phyloP scores from a whole-genome alignment of 176 grass and related monocot species.

The Thinopyrum elongatum region DNA sequence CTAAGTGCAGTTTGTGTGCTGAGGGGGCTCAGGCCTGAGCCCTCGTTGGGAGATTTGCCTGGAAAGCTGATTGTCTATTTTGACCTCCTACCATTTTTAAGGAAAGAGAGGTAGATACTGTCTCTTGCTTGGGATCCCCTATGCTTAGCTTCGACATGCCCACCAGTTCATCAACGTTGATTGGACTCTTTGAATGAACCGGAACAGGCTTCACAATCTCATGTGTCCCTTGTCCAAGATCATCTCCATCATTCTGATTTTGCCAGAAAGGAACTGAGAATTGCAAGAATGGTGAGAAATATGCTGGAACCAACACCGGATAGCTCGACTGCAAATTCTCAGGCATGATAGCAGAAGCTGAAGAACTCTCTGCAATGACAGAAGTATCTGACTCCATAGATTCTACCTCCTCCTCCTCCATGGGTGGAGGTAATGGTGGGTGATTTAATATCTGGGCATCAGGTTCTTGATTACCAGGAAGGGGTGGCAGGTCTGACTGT shows the following conservation, averaged over 20 bases:
- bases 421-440: conserved; percentile 40
- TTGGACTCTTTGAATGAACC: conserved; percentile 73
- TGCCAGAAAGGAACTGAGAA: conserved; percentile 79
- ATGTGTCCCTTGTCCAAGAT: conserved; percentile 56
- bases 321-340: conserved; percentile 67
- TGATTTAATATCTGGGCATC: conserved; percentile 61
- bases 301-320: conserved; percentile 72
- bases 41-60: conserved; percentile 79
- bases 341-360: conserved; percentile 31
- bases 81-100: conserved; percentile 70
- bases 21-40: conserved; percentile 66
- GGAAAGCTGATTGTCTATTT: conserved; percentile 91
- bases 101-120: conserved; percentile 65
- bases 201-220: conserved; percentile 90
- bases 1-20: conserved; percentile 42
- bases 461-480: conserved; percentile 67
- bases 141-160: conserved; percentile 93
- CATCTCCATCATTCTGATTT: conserved; percentile 44
- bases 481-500: conserved; percentile 72
- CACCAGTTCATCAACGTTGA: conserved; percentile 93
- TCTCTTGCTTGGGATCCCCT: conserved; percentile 46
- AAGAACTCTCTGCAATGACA: conserved; percentile 42
- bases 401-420: conserved; percentile 61
- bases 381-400: conserved; percentile 80
- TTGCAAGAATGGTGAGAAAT: conserved; percentile 80